Evolutionary conservation across 129 eudicot genomes (phyloP).

Genomic region (Solidago caesia): DNA sequence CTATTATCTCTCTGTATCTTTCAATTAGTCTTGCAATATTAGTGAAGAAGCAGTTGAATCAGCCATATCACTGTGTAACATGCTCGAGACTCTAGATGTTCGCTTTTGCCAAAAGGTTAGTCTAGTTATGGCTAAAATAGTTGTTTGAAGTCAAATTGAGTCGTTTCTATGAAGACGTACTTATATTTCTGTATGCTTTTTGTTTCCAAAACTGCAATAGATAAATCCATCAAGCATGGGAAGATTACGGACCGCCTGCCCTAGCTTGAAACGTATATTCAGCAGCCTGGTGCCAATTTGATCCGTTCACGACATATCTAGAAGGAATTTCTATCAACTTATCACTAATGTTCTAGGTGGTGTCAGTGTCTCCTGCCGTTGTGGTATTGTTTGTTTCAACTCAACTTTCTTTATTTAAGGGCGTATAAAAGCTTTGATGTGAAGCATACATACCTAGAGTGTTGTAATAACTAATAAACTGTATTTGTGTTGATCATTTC

Average conservation of each 20-base stretch:
- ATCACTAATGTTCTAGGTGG: background rate
- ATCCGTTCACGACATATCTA: background rate
- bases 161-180: background rate
- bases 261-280: constrained; percentile 82
- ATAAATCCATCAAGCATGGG: constrained; percentile 59
- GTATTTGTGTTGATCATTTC: constrained; percentile 1
- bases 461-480: constrained; percentile 27
- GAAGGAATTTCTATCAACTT: background rate
- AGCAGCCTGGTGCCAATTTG: constrained; percentile 60
- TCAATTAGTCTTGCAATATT: constrained; percentile 74
- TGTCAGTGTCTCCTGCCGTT: background rate
- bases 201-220: constrained; percentile 34
- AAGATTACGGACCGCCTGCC: constrained; percentile 67
- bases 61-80: constrained; percentile 62
- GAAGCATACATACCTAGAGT: constrained; percentile 22
- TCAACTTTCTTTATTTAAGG: background rate
- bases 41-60: constrained; percentile 80
- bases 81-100: constrained; percentile 95
- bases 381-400: constrained; percentile 25
- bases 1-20: background rate
- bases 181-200: background rate
- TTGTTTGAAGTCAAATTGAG: background rate
- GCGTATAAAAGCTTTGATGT: constrained; percentile 27
- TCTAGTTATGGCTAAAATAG: background rate
- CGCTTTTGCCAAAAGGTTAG: constrained; percentile 90